Base-by-base conservation (phyloP, 768 basidiomycete genomes). In the Mycena polygramma region DNA sequence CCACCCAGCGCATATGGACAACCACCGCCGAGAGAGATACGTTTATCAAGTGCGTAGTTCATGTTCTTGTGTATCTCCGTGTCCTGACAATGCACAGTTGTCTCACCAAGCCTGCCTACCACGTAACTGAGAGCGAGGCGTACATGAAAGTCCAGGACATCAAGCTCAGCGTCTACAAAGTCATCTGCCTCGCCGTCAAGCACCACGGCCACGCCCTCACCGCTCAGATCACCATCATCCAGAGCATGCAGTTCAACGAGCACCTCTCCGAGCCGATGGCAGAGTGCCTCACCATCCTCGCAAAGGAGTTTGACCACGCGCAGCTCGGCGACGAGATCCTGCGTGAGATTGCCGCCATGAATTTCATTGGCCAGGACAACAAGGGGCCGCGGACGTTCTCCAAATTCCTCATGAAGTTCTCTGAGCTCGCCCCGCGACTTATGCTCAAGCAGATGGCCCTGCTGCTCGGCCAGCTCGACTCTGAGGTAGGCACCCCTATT, bases 191-290 rank as follows among this genome's bases (percentile, higher is more conserved):
- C 58, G 92, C 97, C 0, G 95, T 98, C 69, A 99, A 98, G 78
- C 89, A 93, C 74, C 96, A 98, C 71, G 90, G 88, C 5, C 97
- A 98, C 73, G 85, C 88, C 1, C 88, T 93, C 70, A 90, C 91
- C 24, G 94, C 94, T 0, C 96, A 97, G 77, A 97, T 94, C 69
- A 89, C 87, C 70, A 94, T 99, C 80, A 93, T 97, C 81, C 96
- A 98, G 77, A 90, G 89, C 55, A 84, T 99, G 17, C 96, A 97
- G 69, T 97, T 97, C 80, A 95, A 91, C 73, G 98, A 99, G 74
- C 97, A 99, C 77, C 88, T 98, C 24, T 90, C 94, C 0, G 97
- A 99, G 76, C 92, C 93, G 2, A 93, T 98, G 91, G 97, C 98
- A 0, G 97, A 98, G 73, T 91, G 94, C 55, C 85, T 99, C 30